Conservation (phyloP, 306 rosid species). For the Sophora flavescens region DNA sequence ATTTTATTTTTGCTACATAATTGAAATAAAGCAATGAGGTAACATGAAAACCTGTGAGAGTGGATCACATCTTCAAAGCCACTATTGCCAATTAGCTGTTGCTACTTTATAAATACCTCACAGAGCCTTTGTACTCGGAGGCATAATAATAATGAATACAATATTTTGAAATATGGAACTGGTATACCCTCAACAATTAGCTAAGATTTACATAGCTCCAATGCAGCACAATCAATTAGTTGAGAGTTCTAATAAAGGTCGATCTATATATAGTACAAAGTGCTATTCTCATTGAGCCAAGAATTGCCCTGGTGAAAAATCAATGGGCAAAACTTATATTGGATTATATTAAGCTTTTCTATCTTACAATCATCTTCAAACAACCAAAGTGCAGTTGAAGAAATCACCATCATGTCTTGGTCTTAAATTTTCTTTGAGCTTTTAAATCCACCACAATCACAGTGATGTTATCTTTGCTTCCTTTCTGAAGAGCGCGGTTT, state of each 20-base stretch:
- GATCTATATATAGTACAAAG: conserved; percentile 56
- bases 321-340: conserved; percentile 55
- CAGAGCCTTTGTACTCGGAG: conserved; percentile 73
- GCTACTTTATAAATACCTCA: conserved; percentile 56
- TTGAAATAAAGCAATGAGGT: background rate
- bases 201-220: conserved; percentile 71
- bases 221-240: conserved; percentile 43
- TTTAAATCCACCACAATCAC: conserved; percentile 86
- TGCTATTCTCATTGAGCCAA: conserved; percentile 50
- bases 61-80: conserved; percentile 37
- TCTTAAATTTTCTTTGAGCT: conserved; percentile 87
- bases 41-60: background rate
- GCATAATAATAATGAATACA: conserved; percentile 74
- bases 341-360: conserved; percentile 48
- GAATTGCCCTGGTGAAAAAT: conserved; percentile 67
- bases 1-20: no score
- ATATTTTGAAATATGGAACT: conserved; percentile 45
- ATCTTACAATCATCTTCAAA: conserved; percentile 42
- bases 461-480: conserved; percentile 89
- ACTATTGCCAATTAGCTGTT: conserved; percentile 48
- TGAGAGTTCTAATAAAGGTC: conserved; percentile 49
- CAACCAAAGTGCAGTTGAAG: conserved; percentile 33
- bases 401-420: conserved; percentile 67
- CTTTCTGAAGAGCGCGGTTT: conserved; percentile 82
- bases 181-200: conserved; percentile 52